A percentile compares a stretch with the other conserved stretches of the same genome.
phyloP scores from a whole-genome alignment of 202 grass and related monocot genomes.

The Setaria italica region DNA sequence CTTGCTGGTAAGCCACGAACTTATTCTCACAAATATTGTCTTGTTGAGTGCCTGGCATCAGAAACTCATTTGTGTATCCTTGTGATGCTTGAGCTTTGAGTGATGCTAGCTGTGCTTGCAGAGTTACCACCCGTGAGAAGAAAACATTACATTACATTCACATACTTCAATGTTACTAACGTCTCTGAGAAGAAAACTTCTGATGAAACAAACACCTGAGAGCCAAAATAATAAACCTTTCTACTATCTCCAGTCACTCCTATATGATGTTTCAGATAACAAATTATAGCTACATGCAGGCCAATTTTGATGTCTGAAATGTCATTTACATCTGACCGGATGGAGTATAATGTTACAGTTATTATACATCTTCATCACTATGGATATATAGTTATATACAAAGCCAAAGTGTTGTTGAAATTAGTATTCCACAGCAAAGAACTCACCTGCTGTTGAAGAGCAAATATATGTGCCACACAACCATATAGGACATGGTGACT shows the following conservation, averaged over 20 bases:
- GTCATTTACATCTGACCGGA: no score
- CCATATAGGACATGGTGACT: constrained; percentile 59
- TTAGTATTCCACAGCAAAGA: background rate
- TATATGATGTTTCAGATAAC: no score
- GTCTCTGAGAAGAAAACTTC: background rate
- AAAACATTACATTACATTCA: background rate
- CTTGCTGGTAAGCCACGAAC: background rate
- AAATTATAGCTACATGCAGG: no score
- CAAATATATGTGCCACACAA: constrained; percentile 63
- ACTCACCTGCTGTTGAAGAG: constrained; percentile 58
- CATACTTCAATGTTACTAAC: constrained; percentile 1
- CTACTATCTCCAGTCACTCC: no score
- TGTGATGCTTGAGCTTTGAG: constrained; percentile 55
- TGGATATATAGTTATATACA: background rate
- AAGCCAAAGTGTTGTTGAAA: background rate
- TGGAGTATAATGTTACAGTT: background rate
- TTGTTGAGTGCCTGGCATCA: constrained; percentile 32
- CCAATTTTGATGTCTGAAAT: no score
- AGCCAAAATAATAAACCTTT: background rate
- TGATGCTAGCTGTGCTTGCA: constrained; percentile 58
- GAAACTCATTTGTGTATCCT: constrained; percentile 31
- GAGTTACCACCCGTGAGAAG: constrained; percentile 47
- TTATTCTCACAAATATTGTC: constrained; percentile 36
- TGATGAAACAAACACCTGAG: background rate
- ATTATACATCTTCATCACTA: background rate